Evolutionary conservation across 257 asterid genomes (phyloP).

Genomic region (Primulina huaijiensis): DNA sequence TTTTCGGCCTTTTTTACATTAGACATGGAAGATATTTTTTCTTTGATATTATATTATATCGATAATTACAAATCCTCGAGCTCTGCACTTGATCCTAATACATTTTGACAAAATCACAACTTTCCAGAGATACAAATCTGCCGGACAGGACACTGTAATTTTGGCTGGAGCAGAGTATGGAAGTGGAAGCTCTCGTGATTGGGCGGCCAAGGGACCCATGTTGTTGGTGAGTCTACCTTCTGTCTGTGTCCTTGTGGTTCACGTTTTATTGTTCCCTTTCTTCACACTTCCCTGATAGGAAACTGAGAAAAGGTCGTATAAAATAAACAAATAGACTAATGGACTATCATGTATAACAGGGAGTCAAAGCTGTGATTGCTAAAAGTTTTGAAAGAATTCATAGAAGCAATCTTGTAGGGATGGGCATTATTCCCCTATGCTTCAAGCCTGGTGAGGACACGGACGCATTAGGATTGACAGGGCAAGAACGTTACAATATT

Average conservation of each 20-base stretch:
- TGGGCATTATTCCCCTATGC: conserved; percentile 93
- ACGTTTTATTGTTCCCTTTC: not conserved
- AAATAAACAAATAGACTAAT: not conserved
- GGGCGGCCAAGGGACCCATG: conserved; percentile 99
- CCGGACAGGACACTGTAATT: conserved; percentile 71
- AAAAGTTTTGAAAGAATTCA: conserved; percentile 95
- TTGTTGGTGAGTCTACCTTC: conserved; percentile 50
- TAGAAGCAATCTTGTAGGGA: conserved; percentile 92
- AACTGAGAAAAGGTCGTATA: not conserved
- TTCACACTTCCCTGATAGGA: conserved; percentile 1
- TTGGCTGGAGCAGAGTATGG: conserved; percentile 99
- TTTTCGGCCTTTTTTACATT: not conserved
- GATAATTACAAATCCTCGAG: not conserved
- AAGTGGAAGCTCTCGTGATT: conserved; percentile 97
- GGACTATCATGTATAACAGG: conserved; percentile 38
- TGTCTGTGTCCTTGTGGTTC: not conserved
- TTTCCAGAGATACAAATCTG: conserved; percentile 76
- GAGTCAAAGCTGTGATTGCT: conserved; percentile 95
- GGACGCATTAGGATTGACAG: conserved; percentile 81
- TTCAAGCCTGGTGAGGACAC: conserved; percentile 97
- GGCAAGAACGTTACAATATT: conserved; percentile 81
- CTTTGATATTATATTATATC: not conserved
- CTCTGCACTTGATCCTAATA: conserved; percentile 8
- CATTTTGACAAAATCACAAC: conserved; percentile 18
- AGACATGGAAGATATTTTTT: not conserved